A percentile compares a stretch with the other conserved stretches of the same genome.
Evolutionary conservation across 2,329 filamentous ascomycete genomes (phyloP).

Genomic region (Cytospora piceicola): DNA sequence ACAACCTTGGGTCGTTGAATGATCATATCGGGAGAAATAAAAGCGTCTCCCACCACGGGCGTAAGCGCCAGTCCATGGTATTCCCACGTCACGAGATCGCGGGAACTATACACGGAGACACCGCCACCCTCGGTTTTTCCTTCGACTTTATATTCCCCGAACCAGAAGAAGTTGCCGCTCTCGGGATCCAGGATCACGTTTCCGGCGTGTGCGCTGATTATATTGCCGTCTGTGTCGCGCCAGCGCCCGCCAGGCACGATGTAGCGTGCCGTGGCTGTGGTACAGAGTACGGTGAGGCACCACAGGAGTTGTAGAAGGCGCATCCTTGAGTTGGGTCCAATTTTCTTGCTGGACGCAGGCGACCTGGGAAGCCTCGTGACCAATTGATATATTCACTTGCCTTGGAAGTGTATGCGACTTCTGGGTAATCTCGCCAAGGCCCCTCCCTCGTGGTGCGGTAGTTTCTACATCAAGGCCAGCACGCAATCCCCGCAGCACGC

Average conservation of each 20-base stretch:
- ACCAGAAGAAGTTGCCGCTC: conserved; percentile 61
- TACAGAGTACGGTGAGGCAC: conserved; percentile 11
- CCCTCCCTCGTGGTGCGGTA: conserved; percentile 7
- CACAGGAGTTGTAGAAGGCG: conserved; percentile 10
- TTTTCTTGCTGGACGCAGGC: neutral
- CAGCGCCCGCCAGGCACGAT: conserved; percentile 66
- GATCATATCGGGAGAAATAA: conserved; percentile 58
- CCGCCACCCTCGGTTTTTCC: conserved; percentile 63
- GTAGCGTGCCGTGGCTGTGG: conserved; percentile 41
- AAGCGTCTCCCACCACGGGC: conserved; percentile 57
- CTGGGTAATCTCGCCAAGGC: neutral
- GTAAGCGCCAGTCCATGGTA: conserved; percentile 61
- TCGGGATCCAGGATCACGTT: conserved; percentile 56
- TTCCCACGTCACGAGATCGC: conserved; percentile 63
- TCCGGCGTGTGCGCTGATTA: conserved; percentile 66
- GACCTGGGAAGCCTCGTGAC: neutral
- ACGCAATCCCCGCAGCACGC: conserved; percentile 22
- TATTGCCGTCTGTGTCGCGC: conserved; percentile 62
- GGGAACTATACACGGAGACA: conserved; percentile 63
- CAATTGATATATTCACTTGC: neutral
- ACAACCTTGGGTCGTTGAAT: conserved; percentile 67
- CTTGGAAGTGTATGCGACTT: neutral
- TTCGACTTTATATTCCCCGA: conserved; percentile 64
- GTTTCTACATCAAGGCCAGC: conserved; percentile 18
- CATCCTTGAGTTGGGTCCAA: neutral